Conservation (phyloP, 1,284 basidiomycete species). For the Stereum hirsutum region DNA sequence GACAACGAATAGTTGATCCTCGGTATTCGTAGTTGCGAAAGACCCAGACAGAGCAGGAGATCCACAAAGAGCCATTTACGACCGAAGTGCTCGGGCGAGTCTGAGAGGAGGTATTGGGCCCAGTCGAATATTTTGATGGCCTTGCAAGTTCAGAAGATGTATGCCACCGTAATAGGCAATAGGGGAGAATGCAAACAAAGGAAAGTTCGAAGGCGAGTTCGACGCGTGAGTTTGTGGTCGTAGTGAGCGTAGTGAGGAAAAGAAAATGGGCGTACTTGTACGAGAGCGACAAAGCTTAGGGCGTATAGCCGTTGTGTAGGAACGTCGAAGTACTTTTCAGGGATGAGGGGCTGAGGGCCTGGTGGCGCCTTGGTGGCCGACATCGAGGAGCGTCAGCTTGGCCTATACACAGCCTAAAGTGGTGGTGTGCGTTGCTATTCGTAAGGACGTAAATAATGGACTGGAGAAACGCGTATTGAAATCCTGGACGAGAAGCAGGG, state of each 20-base stretch:
- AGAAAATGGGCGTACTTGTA: slow-evolving; percentile 26
- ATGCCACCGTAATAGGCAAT: too few species aligned
- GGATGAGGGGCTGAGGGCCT: slow-evolving; percentile 16
- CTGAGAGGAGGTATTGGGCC: slow-evolving; percentile 37
- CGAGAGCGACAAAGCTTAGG: slow-evolving; percentile 30
- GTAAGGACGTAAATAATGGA: too few species aligned
- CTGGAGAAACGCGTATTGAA: too few species aligned
- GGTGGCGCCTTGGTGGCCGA: slow-evolving; percentile 10
- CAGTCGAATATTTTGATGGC: slow-evolving; percentile 63
- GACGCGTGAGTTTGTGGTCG: background rate
- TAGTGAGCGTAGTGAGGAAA: too few species aligned
- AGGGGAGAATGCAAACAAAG: background rate
- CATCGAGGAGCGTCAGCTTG: too few species aligned
- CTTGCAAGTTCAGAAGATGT: too few species aligned
- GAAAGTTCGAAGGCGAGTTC: background rate
- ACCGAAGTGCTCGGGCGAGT: slow-evolving; percentile 28
- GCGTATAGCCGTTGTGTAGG: slow-evolving; percentile 42
- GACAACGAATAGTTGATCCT: slow-evolving; percentile 62
- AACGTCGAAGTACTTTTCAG: slow-evolving; percentile 24
- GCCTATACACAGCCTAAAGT: too few species aligned
- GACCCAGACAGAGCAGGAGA: slow-evolving; percentile 45
- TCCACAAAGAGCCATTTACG: slow-evolving; percentile 71
- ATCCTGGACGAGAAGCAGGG: too few species aligned
- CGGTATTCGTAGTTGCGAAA: slow-evolving; percentile 70
- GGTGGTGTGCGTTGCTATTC: too few species aligned